Evolutionary conservation across 768 basidiomycete species (phyloP), one percentile per base, ranked within the genome.

Genomic region (Nevesoporus exiguus): DNA sequence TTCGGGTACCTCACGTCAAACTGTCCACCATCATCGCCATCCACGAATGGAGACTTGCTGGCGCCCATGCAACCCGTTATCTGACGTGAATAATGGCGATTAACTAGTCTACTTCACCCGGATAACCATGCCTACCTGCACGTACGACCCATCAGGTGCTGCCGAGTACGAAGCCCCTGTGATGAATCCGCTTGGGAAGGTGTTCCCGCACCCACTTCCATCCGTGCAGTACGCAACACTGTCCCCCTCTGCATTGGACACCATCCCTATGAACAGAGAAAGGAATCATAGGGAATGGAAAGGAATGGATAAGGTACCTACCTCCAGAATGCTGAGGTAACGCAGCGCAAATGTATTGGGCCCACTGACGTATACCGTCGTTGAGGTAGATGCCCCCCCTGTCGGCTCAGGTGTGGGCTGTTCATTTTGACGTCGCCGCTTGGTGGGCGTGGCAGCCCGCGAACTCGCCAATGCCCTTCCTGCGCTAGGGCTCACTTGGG

Each of bases 1-100:
- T 80, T 74, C 2, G 78, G 80, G 60, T 73, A 80, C 22, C 79
- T 73, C 40, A 74, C 69, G 46, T 80, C 80, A 53, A 79, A 74
- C 58, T 81, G 79, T 10, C 80, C 79, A 7, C 78, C 80, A 5
- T 70, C 67, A 39, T 81, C 78, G 19, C 55, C 59, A 15, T 63
- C 61, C 8, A 61, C 62, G 37, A 71, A 74, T 19, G 73, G 70
- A 51, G 67, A 70, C 46, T 54, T 56, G 53, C 44, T 60, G 8
- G 60, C 17, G 17, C 66, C 62, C 42, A 76, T 59, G 46, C 75
- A 76, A n/a, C 75, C 74, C 5, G 75, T 76, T 37, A 76, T 65
- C 75, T 76, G 44, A 34, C 8, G 9, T 24, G 11, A 8, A 29
- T 8, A 29, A 29, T 8, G 8, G 27, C 27, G 4, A 29, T 29